Percentiles rank a stretch among this genome's conserved stretches.
These are phyloP conservation scores for Taphrina wiesneri DNA, from an alignment of 1,139 yeast genomes.

Conservation along the genomic window DNA sequence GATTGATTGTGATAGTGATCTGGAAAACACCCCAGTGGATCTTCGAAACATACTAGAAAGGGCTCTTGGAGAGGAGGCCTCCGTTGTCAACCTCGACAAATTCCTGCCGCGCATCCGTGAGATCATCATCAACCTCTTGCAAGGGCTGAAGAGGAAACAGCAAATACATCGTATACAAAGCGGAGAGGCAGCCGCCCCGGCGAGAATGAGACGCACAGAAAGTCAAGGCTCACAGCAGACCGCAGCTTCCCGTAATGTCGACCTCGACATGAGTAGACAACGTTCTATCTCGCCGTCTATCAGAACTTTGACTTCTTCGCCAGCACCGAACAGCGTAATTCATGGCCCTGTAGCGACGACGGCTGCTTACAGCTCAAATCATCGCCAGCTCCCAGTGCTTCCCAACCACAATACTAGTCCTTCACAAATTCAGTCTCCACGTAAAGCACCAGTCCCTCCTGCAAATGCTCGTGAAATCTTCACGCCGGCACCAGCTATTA, in stretches of 20 bases:
- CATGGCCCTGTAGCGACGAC: neutral
- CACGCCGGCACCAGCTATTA: constrained; percentile 6
- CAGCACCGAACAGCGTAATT: neutral
- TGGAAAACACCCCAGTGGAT: constrained; percentile 75
- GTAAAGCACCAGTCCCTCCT: constrained; percentile 21
- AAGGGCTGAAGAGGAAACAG: constrained; percentile 80
- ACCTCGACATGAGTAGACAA: constrained; percentile 11
- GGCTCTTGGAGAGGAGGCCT: constrained; percentile 81
- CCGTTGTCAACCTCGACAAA: constrained; percentile 76
- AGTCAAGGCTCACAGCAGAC: neutral
- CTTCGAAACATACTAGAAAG: constrained; percentile 77
- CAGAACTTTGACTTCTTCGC: constrained; percentile 1
- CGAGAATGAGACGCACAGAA: neutral
- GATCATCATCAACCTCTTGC: constrained; percentile 77
- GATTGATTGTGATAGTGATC: constrained; percentile 49
- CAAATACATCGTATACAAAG: constrained; percentile 45
- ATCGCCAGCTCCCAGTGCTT: constrained; percentile 9
- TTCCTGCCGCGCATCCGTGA: constrained; percentile 84
- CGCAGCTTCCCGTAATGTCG: constrained; percentile 14
- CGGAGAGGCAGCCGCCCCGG: constrained; percentile 27
- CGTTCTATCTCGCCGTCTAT: constrained; percentile 9
- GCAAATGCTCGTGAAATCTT: neutral
- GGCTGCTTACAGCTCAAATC: neutral
- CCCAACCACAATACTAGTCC: neutral
- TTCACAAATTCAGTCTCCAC: constrained; percentile 4